Base-by-base conservation (phyloP, 225 moss, liverwort and hornwort species). In the Sphagnum tenellum region DNA sequence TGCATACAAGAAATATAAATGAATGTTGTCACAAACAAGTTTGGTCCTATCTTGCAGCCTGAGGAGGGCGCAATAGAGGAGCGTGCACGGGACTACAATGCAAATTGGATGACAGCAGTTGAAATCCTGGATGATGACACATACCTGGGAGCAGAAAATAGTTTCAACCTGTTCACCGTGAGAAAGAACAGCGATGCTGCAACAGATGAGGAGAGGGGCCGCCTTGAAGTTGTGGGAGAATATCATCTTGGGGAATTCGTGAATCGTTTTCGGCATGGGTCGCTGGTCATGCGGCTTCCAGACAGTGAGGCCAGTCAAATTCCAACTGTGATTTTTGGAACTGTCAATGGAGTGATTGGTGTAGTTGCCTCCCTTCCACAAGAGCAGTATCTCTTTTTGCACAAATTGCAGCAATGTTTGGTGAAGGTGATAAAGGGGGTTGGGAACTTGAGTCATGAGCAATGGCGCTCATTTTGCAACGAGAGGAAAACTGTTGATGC, bases 21-120 rank as follows among this genome's bases (percentile, higher is more conserved):
- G 29, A 29, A 29, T 29, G 29, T 29, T 29, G 0, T 29, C 29
- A 29, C 29, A 29, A 29, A 29, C 0, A 29, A 29, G 29, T 29
- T 29, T 29, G 29, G 29, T 29, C 29, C 29, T 29, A 47, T 12
- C 54, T 57, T 72, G 66, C 82, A 95, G 95, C 95, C 95, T 60
- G 95, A 95, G 75, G 95, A 95, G 74, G 88, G 89, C 50, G 89
- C 92, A 48, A 96, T 96, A 48, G 92, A 96, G 74, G 92, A 96
- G 78, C 88, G 92, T 69, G 95, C 95, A 45, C 89, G 92, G 45
- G 92, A 96, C 60, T 92, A 85, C 70, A 92, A 96, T 57, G 92
- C 92, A 52, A 96, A 92, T 65, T 96, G 95, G 92, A 96, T 96
- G 95, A 89, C 92, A 46, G 89, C 95, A 55, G 86, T 92, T 61